phyloP scores from a whole-genome alignment of 1,284 basidiomycete species.

The Tylopilus orsonianus region DNA sequence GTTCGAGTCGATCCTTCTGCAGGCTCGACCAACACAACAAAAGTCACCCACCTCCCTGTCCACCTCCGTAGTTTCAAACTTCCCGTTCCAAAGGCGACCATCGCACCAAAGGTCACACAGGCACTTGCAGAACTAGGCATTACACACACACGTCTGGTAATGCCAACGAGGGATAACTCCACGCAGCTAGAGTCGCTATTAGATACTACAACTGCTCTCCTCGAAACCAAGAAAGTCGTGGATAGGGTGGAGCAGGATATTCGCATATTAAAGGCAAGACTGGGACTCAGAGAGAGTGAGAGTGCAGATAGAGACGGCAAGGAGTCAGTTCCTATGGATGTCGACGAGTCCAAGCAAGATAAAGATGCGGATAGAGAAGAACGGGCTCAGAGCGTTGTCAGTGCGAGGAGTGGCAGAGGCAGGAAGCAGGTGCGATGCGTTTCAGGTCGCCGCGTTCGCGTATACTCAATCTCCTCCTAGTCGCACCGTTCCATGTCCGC shows the following conservation, averaged over 20 bases:
- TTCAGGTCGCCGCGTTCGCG: neutral
- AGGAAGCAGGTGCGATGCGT: conserved; percentile 54
- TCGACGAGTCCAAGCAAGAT: conserved; percentile 40
- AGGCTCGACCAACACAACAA: conserved; percentile 55
- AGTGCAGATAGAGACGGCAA: conserved; percentile 36
- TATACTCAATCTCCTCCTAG: conserved; percentile 34
- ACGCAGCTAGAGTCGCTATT: conserved; percentile 72
- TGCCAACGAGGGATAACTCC: conserved; percentile 86
- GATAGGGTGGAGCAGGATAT: conserved; percentile 87
- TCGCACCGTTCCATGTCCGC: conserved; percentile 59
- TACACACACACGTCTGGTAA: conserved; percentile 74
- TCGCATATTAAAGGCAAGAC: conserved; percentile 62
- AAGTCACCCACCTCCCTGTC: conserved; percentile 74
- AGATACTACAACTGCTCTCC: conserved; percentile 66
- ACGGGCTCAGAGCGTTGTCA: conserved; percentile 65
- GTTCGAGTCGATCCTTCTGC: conserved; percentile 61
- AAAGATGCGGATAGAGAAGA: conserved; percentile 45
- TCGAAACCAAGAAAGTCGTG: conserved; percentile 86
- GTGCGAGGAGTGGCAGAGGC: conserved; percentile 55
- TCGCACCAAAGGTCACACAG: conserved; percentile 73
- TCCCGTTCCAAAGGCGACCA: conserved; percentile 70
- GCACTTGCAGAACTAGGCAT: conserved; percentile 77
- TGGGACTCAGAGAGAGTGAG: conserved; percentile 55
- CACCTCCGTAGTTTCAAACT: conserved; percentile 83
- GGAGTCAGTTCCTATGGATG: conserved; percentile 35